A percentile compares a stretch with the other conserved stretches of the same genome.
Conservation (phyloP, 257 asterid genomes). For the Solanum verrucosum region DNA sequence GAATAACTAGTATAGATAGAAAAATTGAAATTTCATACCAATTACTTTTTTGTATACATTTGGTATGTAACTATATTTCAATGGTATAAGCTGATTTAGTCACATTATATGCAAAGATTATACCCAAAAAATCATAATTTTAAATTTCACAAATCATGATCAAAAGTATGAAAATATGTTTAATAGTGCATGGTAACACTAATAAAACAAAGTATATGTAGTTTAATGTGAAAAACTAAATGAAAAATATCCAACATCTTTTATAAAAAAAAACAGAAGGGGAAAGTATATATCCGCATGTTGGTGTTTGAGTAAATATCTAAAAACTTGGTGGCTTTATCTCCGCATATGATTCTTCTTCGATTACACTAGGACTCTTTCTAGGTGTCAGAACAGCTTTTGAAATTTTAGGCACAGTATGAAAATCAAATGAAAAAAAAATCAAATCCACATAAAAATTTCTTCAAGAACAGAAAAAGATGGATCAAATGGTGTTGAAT, state of each 20-base stretch:
- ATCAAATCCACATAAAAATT: not conserved
- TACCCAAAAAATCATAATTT: not conserved
- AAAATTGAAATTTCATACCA: not conserved
- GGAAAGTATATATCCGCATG: not conserved
- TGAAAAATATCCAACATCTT: not conserved
- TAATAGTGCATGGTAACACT: not conserved
- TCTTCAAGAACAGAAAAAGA: not conserved
- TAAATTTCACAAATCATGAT: not conserved
- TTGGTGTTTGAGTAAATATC: not conserved
- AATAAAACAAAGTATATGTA: not conserved
- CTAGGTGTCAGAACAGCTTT: not conserved
- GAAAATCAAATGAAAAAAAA: not conserved
- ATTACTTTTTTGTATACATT: not conserved
- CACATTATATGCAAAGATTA: not conserved
- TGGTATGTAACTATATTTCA: not conserved
- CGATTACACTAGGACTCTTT: not conserved
- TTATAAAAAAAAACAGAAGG: fast-evolving
- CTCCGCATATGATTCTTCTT: no score
- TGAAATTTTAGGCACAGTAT: not conserved
- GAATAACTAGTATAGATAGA: not conserved
- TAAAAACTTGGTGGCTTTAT: not conserved
- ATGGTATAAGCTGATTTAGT: not conserved
- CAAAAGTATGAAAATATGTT: not conserved
- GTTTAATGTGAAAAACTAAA: not conserved
- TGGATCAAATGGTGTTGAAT: not conserved